Percentiles rank a stretch among this genome's conserved stretches.
phyloP scores from a whole-genome alignment of 176 grass and related monocot genomes.

The Carex parvula region DNA sequence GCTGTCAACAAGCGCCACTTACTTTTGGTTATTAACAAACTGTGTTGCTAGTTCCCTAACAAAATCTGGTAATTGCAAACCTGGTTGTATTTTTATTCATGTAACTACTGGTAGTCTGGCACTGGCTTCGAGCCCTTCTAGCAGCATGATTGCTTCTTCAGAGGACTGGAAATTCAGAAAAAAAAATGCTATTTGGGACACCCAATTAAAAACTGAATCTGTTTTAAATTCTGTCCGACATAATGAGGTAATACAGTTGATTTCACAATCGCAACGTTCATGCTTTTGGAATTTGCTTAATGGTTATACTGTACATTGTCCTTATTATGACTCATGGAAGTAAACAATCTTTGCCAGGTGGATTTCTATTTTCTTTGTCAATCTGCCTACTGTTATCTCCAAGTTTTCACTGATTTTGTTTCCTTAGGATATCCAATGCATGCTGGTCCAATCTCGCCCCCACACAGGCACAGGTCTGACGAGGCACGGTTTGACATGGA shows the following conservation, averaged over 20 bases:
- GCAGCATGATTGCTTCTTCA: slow-evolving; percentile 6
- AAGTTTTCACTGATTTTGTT: slow-evolving; percentile 3
- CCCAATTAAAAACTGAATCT: neutral
- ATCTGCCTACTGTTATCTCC: slow-evolving; percentile 14
- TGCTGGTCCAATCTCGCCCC: slow-evolving; percentile 49
- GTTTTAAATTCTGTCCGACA: neutral
- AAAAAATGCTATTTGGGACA: neutral
- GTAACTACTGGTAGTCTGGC: neutral
- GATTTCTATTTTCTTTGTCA: neutral
- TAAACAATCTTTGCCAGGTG: neutral
- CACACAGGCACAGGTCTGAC: slow-evolving; percentile 37
- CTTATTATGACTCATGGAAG: neutral
- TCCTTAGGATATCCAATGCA: slow-evolving; percentile 67
- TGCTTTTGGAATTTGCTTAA: neutral
- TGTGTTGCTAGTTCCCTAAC: neutral
- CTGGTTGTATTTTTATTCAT: neutral
- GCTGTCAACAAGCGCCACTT: neutral
- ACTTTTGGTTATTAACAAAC: neutral
- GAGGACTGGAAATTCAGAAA: slow-evolving; percentile 14
- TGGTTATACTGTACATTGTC: neutral
- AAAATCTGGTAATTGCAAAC: slow-evolving; percentile 1
- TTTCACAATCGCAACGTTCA: neutral
- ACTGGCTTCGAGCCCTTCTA: slow-evolving; percentile 15
- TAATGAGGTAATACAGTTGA: slow-evolving; percentile 7
- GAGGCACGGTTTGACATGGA: slow-evolving; percentile 38